Base-by-base conservation (phyloP, 2,329 filamentous ascomycete species). In the Verticillium zaregamsianum region DNA sequence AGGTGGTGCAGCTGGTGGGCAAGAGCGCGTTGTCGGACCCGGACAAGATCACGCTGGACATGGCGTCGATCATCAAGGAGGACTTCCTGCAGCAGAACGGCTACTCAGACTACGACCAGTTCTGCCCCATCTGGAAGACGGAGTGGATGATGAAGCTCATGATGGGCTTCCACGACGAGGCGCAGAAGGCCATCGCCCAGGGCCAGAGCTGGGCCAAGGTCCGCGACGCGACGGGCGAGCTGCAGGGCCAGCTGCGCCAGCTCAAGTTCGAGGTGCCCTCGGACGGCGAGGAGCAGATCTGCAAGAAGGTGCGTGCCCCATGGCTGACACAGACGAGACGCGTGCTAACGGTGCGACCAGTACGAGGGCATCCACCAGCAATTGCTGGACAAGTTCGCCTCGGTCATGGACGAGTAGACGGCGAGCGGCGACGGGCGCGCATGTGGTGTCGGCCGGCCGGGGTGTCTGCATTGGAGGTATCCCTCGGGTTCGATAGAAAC, bases 131-230 rank as follows among this genome's bases (percentile, higher is more conserved):
- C 72, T 99, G 95, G 95, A 99, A 99, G 89, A 99, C 95, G 0
- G 91, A 96, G 77, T 99, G 95, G 90, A 98, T 99, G 95, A 99
- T 99, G 95, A 97, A 96, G 86, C 90, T 92, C 66, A 98, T 99
- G 88, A 91, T 99, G 83, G 91, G 90, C 62, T 99, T 94, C 86
- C 92, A 97, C 75, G 96, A 99, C 72, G 95, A 99, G 82, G 89
- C 92, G 28, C 94, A 98, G 77, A 98, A 97, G 86, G 93, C 92
- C 7, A 86, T 99, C 73, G 85, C 90, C 6, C 92, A 97, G 77
- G 95, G 95, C 64, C 90, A 94, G 78, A 90, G 82, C 78, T 99
- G 95, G 95, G 81, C 83, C 73, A 97, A 96, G 86, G 90, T 99
- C 61, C 88, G 94, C 68, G 95, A 99, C 71, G 87, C 91, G 37